Base-by-base conservation (phyloP, 768 basidiomycete genomes). In the Baorangia bicolor region DNA sequence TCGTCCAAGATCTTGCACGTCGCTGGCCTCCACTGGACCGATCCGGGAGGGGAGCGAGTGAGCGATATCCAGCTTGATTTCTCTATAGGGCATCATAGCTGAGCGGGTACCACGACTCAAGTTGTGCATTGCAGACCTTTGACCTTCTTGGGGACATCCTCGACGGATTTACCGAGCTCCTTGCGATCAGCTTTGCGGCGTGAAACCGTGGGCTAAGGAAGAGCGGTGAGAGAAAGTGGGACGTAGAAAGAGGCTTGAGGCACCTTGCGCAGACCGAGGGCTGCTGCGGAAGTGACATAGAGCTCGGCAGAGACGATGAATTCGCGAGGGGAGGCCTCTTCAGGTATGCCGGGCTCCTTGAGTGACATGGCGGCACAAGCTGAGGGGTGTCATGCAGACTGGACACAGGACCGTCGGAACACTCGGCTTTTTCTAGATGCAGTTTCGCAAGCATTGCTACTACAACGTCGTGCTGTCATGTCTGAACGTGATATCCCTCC, bases 61-160 rank as follows among this genome's bases (percentile, higher is more conserved):
- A 88, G 76, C 14, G 78, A 77, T 41, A 88, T 78, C 88, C 88
- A 90, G 63, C 83, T 88, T 20, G 84, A 76, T 72, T 86, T 89
- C 64, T 92, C 88, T 91, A 64, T 7, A 35, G 12, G 33, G 28
- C 41, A 28, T 41, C 41, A 28, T 41, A 38, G 34, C 27, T 63
- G 28, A 56, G 57, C 23, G 40, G 18, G 45, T 34, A n/a, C 10
- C 20, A 31, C 28, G 25, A 21, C 5, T 35, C 5, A 25, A 28
- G 50, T 40, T 42, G 41, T 52, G 49, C 20, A 25, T 53, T 59
- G 59, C 66, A 42, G 46, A 86, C 88, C 87, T 78, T 82, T 88
- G 62, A 87, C 67, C 68, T 79, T 89, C 70, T 72, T 75, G 58
- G 69, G 71, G 45, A 55, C 73, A 47, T 81, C 78, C 34, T 83